Evolutionary conservation across 805 yeast species (phyloP), one percentile per base, ranked within the genome.

Genomic region (Candida sakaeoensis): DNA sequence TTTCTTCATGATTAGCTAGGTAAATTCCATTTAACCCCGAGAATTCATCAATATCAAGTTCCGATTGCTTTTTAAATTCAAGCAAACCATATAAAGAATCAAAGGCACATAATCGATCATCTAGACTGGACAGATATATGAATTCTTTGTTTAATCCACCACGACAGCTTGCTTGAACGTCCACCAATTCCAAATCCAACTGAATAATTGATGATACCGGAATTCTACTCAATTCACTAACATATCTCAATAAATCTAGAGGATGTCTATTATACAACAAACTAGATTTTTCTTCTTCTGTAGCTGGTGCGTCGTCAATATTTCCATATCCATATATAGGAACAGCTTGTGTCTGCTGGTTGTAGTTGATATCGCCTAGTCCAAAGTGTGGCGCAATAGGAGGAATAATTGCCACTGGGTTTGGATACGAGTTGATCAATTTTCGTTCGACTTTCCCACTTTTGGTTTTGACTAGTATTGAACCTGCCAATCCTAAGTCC

Each of bases 401-500:
- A 2, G 74, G 73, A 33, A 68, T 65, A 32, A 56, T 48, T 17
- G 65, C 69, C 40, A 68, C 55, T 10, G 73, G 68, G 27, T 62
- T 53, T 5, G 60, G 56, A 8, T 62, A 48, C 1, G 71, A 63
- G 16, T 55, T 54, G 3, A 68, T 55, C 27, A 65, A 50, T 33
- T 53, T 50, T 4, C 60, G 47, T 3, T 22, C 35, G 3, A 63
- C 39, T 19, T 49, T 51, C 1, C 63, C 63, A 17, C 44, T 44
- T 13, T 28, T 22, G 25, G 53, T 53, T 27, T 51, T 52, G 1
- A 59, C 55, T 18, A 65, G 46, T 26, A 67, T 47, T 12, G 60
- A 43, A 7, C 74, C 74, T 4, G 70, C 72, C 27, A 68, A 46
- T 3, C 71, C 72, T 45, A 68, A 58, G 43, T 68, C 74, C 39